Evolutionary conservation across 2,329 filamentous ascomycete genomes (phyloP).

Genomic region (Aspergillus fumigatus): DNA sequence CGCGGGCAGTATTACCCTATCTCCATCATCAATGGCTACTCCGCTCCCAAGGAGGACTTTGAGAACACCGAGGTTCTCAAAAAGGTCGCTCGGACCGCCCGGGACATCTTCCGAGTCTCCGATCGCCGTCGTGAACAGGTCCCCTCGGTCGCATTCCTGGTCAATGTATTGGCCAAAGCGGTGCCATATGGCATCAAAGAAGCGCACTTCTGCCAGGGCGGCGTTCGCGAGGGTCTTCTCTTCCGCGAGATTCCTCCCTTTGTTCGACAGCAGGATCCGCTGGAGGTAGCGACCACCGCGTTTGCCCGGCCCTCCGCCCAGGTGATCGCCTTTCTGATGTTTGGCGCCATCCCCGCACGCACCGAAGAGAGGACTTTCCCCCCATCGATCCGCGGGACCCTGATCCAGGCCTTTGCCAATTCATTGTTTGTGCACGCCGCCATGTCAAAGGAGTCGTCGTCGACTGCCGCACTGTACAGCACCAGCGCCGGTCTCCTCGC

Average conservation of each 20-base stretch:
- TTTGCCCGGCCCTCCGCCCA: constrained; percentile 46
- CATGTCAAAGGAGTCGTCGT: constrained; percentile 30
- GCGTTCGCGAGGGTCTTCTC: constrained; percentile 78
- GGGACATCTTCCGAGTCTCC: constrained; percentile 64
- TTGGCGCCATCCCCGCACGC: constrained; percentile 42
- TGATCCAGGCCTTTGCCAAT: constrained; percentile 30
- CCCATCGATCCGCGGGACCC: constrained; percentile 18
- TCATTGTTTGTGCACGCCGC: constrained; percentile 29
- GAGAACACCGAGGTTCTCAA: constrained; percentile 23
- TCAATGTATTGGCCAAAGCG: constrained; percentile 64
- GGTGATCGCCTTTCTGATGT: constrained; percentile 46
- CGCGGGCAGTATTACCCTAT: constrained; percentile 67
- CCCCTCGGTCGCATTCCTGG: constrained; percentile 72
- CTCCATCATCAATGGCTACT: constrained; percentile 73
- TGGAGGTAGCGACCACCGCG: constrained; percentile 56
- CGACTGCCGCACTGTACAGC: constrained; percentile 27
- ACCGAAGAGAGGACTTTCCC: constrained; percentile 19
- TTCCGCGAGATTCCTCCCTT: constrained; percentile 58
- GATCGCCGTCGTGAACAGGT: constrained; percentile 73
- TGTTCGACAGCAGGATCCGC: constrained; percentile 60
- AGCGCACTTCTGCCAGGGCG: constrained; percentile 79
- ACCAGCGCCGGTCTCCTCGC: constrained; percentile 31
- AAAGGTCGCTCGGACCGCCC: constrained; percentile 22
- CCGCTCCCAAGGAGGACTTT: constrained; percentile 43
- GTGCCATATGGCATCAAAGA: constrained; percentile 62